Conservation (phyloP, 495 filamentous ascomycete genomes). For the Daldinia grandis region DNA sequence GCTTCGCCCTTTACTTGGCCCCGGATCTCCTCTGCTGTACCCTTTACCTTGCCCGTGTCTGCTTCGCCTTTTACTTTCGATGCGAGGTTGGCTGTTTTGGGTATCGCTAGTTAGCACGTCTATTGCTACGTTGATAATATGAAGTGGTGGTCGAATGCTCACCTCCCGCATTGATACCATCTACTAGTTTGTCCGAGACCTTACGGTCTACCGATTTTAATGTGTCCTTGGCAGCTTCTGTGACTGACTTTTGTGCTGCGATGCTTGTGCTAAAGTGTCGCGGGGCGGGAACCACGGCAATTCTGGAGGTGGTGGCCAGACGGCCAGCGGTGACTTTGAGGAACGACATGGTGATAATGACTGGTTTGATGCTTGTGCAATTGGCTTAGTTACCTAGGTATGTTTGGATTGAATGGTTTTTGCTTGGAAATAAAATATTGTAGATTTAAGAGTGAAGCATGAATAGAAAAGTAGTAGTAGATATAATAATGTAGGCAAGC, state of each 20-base stretch:
- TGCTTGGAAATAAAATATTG: not conserved
- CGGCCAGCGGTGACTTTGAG: slow-evolving; percentile 53
- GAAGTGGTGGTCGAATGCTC: slow-evolving; percentile 34
- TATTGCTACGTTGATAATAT: not conserved
- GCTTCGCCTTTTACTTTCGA: slow-evolving; percentile 54
- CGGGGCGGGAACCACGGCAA: slow-evolving; percentile 39
- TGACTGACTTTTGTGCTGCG: slow-evolving; percentile 52
- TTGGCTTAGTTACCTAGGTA: not conserved
- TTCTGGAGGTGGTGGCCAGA: slow-evolving; percentile 48
- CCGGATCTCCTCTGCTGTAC: slow-evolving; percentile 47
- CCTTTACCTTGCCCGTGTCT: slow-evolving; percentile 49
- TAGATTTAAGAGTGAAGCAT: not conserved
- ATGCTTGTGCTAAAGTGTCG: slow-evolving; percentile 55
- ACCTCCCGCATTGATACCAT: slow-evolving; percentile 63
- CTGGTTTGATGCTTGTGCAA: not conserved
- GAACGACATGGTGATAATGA: slow-evolving; percentile 56
- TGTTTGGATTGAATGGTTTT: not conserved
- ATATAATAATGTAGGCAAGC: not conserved
- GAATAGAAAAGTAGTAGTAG: not conserved
- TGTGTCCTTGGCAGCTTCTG: slow-evolving; percentile 60
- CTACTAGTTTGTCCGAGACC: slow-evolving; percentile 63
- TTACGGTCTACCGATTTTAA: slow-evolving; percentile 59
- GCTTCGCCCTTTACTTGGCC: slow-evolving; percentile 52
- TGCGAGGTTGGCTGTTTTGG: slow-evolving; percentile 52
- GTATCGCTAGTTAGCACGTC: slow-evolving; percentile 19